Evolutionary conservation across 352 stramenopile genomes (phyloP).

Genomic region (Phytopythium ostracodes): DNA sequence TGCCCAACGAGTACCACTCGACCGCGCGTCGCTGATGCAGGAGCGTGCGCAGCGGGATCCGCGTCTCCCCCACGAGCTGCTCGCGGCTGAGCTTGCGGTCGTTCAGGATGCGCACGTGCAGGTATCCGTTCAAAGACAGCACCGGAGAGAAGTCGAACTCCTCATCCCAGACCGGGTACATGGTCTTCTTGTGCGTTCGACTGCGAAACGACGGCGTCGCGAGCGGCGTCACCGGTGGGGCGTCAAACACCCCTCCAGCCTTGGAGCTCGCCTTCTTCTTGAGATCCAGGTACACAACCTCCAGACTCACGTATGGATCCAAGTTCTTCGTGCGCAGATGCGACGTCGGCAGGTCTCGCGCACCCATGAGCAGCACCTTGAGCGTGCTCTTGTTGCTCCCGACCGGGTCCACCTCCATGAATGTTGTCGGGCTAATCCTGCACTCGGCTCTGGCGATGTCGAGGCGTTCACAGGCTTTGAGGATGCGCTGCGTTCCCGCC

Average conservation of each 20-base stretch:
- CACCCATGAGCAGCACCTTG: conserved; percentile 47
- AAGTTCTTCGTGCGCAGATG: conserved; percentile 71
- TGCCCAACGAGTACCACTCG: conserved; percentile 53
- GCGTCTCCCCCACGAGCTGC: conserved; percentile 61
- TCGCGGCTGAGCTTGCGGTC: conserved; percentile 63
- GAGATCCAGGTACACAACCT: conserved; percentile 52
- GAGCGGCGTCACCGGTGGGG: conserved; percentile 5
- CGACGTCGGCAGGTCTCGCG: conserved; percentile 48
- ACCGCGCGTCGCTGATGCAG: conserved; percentile 61
- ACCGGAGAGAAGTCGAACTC: conserved; percentile 63
- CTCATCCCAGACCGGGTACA: conserved; percentile 81
- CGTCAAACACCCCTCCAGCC: no score
- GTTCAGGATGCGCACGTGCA: conserved; percentile 65
- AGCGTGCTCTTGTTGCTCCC: conserved; percentile 48
- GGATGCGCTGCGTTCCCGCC: conserved; percentile 38
- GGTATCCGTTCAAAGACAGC: conserved; percentile 57
- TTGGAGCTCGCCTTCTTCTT: conserved; percentile 6
- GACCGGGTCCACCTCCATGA: conserved; percentile 59
- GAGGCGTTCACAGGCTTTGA: conserved; percentile 56
- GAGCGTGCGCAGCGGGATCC: conserved; percentile 54
- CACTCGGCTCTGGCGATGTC: conserved; percentile 36
- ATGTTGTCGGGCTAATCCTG: conserved; percentile 39
- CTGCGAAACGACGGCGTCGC: conserved; percentile 37
- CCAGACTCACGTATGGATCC: conserved; percentile 60
- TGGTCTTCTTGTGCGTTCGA: conserved; percentile 62